Conservation (phyloP, 306 rosid genomes). For the Gillenia trifoliata region DNA sequence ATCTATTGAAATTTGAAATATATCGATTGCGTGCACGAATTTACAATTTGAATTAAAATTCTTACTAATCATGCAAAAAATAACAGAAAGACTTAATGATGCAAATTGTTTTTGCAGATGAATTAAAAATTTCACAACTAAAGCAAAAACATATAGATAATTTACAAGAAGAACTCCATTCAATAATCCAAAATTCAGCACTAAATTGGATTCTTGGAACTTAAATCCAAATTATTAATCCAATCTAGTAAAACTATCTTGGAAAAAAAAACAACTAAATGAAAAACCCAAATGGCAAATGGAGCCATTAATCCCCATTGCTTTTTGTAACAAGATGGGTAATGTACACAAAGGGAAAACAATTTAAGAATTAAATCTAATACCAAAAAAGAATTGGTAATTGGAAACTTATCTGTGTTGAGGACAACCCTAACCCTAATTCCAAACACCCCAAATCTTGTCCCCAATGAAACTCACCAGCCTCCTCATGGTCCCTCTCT, state of each 20-base stretch:
- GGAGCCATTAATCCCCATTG: background rate
- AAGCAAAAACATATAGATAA: background rate
- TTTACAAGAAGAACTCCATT: background rate
- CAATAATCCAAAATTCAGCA: constrained; percentile 4
- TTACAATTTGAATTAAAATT: too few relatives aligned
- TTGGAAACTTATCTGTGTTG: constrained; percentile 2
- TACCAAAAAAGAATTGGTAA: background rate
- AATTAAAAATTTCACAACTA: background rate
- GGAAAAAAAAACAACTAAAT: background rate
- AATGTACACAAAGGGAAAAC: background rate
- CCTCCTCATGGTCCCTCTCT: constrained; percentile 22
- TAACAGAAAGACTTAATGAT: background rate
- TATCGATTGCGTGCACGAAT: too few relatives aligned
- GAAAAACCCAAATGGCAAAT: background rate
- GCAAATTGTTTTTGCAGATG: background rate
- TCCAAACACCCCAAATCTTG: constrained; percentile 31
- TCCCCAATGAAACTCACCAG: constrained; percentile 27
- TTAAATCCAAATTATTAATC: background rate
- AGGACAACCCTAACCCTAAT: constrained; percentile 4
- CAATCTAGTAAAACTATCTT: background rate
- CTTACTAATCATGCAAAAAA: background rate
- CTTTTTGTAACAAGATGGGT: constrained; percentile 9
- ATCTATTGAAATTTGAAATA: too few relatives aligned
- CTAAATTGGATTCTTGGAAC: background rate
- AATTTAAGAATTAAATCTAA: background rate